A percentile compares a stretch with the other conserved stretches of the same genome.
phyloP scores from a whole-genome alignment of 192 early-diverging fungal genomes.

The Rhizophagus prolifer region DNA sequence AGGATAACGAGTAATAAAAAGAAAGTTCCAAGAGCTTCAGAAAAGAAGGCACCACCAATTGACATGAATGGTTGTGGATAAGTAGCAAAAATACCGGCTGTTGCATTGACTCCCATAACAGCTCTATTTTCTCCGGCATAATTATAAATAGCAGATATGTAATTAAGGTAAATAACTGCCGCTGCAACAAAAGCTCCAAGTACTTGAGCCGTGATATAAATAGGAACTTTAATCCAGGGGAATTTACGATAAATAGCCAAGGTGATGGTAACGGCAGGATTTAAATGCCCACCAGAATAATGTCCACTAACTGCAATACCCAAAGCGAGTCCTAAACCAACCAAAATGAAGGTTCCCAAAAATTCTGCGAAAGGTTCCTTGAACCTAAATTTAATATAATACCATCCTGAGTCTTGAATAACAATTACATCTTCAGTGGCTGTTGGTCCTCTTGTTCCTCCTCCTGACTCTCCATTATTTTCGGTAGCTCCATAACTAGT shows the following conservation, averaged over 20 bases:
- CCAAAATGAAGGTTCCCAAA: slow-evolving; percentile 68
- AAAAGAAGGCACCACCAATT: slow-evolving; percentile 53
- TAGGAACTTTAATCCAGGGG: slow-evolving; percentile 64
- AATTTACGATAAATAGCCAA: slow-evolving; percentile 68
- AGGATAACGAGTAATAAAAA: slow-evolving; percentile 65
- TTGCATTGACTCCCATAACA: slow-evolving; percentile 48
- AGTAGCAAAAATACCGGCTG: slow-evolving; percentile 66
- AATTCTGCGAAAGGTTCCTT: slow-evolving; percentile 74
- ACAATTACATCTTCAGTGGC: not conserved
- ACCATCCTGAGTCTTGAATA: not conserved
- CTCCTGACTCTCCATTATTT: not conserved
- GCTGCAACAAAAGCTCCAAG: slow-evolving; percentile 73
- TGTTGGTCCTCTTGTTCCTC: too few species aligned
- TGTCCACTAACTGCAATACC: slow-evolving; percentile 63
- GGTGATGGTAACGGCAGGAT: slow-evolving; percentile 74
- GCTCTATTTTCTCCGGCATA: slow-evolving; percentile 52
- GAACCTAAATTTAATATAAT: slow-evolving; percentile 19
- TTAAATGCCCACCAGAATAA: slow-evolving; percentile 74
- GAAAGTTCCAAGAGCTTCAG: slow-evolving; percentile 70
- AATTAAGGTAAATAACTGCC: slow-evolving; percentile 63
- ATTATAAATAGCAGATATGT: slow-evolving; percentile 57
- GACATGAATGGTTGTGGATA: slow-evolving; percentile 57
- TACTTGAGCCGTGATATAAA: slow-evolving; percentile 65
- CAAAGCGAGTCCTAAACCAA: slow-evolving; percentile 66
- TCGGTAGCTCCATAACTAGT: not conserved